Evolutionary conservation across 2,329 filamentous ascomycete genomes (phyloP), one percentile per base, ranked within the genome.

Genomic region (Hymenoscyphus linearis): DNA sequence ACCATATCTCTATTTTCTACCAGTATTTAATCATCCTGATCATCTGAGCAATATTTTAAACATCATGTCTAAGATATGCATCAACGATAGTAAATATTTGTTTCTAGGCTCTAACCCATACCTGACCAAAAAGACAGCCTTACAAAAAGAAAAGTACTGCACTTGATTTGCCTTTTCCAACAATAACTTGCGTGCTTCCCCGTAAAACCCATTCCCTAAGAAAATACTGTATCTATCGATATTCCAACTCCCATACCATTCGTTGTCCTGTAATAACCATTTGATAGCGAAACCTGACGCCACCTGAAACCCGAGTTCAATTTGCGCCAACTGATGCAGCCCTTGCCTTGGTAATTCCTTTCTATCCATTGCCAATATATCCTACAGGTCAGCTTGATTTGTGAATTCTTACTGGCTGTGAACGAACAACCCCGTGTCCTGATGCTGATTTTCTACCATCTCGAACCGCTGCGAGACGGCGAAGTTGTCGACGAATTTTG

Each of bases 401-500:
- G 44, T 59, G 54, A 44, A 53, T 58, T 58, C 58, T 18, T 16
- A 5, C 27, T 53, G 5, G 9, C 25, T 18, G 44, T 22, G 10
- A 25, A 26, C 7, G n/a, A 50, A 50, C n/a, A 34, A 47, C 50
- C 59, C 44, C 58, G 34, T 50, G 37, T 40, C 16, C 34, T 26
- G 57, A 13, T 50, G n/a, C 47, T 26, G 68, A 67, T 66, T 69
- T 68, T 55, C 64, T 69, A 76, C 75, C 75, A 77, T 36, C 71
- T 69, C 57, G 66, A 68, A 61, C 75, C 73, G 61, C 70, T 74
- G 55, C 76, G 74, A 25, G 75, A 71, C 7, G 77, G 76, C 22
- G 77, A 79, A 61, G 69, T 76, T n/a, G 76, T 73, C 55, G 70
- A 75, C 60, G 74, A 77, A 56, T 73, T 73, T 60, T 63, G 67